These are phyloP conservation scores for Citrus medica DNA, from an alignment of 345 rosid species.

Conservation along the genomic window DNA sequence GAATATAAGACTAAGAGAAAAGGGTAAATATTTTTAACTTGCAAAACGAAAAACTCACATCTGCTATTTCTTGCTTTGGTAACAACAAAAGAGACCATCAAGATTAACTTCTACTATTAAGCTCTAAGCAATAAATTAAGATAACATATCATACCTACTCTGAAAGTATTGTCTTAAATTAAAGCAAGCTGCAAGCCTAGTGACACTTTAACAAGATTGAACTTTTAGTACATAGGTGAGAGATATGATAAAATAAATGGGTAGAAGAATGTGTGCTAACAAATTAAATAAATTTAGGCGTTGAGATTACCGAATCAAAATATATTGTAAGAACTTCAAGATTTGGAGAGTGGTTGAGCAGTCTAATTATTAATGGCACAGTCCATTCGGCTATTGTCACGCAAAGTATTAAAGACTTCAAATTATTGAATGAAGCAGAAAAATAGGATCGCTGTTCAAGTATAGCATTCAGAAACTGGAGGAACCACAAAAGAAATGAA, in stretches of 20 bases:
- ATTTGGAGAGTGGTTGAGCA: neutral
- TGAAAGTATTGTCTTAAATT: neutral
- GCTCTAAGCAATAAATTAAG: too few species aligned
- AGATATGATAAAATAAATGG: neutral
- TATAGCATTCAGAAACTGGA: neutral
- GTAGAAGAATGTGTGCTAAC: neutral
- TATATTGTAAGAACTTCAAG: neutral
- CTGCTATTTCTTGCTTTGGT: too few species aligned
- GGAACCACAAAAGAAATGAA: neutral
- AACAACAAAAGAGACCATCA: too few species aligned
- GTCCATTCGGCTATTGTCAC: neutral
- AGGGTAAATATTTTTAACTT: neutral
- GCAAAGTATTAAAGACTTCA: neutral
- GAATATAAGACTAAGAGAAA: too few species aligned
- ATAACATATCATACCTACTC: too few species aligned
- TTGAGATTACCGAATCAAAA: neutral
- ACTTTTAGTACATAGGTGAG: too few species aligned
- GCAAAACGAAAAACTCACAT: too few species aligned
- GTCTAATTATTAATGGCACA: neutral
- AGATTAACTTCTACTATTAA: too few species aligned
- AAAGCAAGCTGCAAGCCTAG: neutral
- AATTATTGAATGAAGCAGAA: neutral
- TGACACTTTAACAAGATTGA: neutral
- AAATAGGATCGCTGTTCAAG: neutral
- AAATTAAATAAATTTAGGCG: neutral